phyloP scores from a whole-genome alignment of 352 stramenopile species.

The Pythium utonaiense region DNA sequence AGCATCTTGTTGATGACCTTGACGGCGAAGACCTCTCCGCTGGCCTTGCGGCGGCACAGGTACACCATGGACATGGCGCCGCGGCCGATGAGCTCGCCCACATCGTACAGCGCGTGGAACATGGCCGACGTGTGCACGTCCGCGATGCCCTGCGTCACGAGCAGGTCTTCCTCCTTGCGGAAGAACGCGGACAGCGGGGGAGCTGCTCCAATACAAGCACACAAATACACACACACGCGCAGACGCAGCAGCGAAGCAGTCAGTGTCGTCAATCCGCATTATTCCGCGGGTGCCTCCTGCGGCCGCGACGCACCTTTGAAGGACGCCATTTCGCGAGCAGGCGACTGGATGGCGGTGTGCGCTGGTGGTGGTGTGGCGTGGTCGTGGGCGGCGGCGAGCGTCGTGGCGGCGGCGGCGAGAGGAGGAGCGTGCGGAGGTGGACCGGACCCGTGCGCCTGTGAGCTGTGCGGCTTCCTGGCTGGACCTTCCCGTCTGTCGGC shows the following conservation, averaged over 20 bases:
- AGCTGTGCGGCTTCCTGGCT: no score
- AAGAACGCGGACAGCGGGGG: slow-evolving; percentile 86
- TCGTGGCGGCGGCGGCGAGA: neutral
- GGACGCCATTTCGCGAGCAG: slow-evolving; percentile 39
- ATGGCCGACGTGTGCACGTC: slow-evolving; percentile 79
- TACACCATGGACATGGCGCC: slow-evolving; percentile 86
- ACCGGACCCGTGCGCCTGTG: no score
- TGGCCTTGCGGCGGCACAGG: slow-evolving; percentile 75
- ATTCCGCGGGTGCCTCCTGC: no score
- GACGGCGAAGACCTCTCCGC: slow-evolving; percentile 78
- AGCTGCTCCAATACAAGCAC: slow-evolving; percentile 37
- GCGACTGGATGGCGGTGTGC: neutral
- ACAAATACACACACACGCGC: neutral
- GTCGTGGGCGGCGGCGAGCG: neutral
- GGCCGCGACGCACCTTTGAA: slow-evolving; percentile 53
- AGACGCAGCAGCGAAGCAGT: no score
- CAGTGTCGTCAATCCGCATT: no score
- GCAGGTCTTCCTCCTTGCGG: slow-evolving; percentile 79
- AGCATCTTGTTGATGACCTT: slow-evolving; percentile 89
- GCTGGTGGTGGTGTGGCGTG: neutral
- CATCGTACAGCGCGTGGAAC: slow-evolving; percentile 89
- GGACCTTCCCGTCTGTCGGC: slow-evolving; percentile 2
- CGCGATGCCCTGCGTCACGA: slow-evolving; percentile 81
- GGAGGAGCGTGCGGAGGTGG: no score
- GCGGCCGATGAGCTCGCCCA: slow-evolving; percentile 78